phyloP scores from a whole-genome alignment of 192 early-diverging fungal genomes.

The Coemansia sp. region DNA sequence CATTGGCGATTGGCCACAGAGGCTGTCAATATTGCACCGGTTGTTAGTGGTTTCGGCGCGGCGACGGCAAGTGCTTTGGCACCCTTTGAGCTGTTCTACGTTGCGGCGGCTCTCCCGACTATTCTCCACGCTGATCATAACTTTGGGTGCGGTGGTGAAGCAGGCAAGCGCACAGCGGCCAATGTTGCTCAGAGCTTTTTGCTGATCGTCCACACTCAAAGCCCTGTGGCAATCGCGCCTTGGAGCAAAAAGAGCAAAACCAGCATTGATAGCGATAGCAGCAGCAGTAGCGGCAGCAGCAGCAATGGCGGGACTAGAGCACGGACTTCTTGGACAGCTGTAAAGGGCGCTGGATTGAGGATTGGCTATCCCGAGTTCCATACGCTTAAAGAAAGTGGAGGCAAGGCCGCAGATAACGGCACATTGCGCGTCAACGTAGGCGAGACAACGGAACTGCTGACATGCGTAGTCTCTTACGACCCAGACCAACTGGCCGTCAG shows the following conservation, averaged over 20 bases:
- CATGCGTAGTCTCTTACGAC: slow-evolving; percentile 13
- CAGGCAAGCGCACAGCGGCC: not conserved
- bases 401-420: not conserved
- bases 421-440: not conserved
- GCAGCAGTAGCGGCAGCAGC: not conserved
- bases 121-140: slow-evolving; percentile 14
- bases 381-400: not conserved
- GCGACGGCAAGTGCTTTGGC: not conserved
- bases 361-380: slow-evolving; percentile 1
- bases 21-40: slow-evolving; percentile 2
- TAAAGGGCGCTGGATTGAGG: slow-evolving; percentile 10
- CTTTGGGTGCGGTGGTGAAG: slow-evolving; percentile 21
- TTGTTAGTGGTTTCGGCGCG: not conserved
- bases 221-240: not conserved
- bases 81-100: slow-evolving; percentile 24
- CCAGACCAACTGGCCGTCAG: slow-evolving; percentile 13
- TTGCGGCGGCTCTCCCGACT: slow-evolving; percentile 13
- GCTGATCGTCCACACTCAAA: slow-evolving; percentile 26
- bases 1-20: slow-evolving; percentile 34
- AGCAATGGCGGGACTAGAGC: not conserved
- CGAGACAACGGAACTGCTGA: not conserved
- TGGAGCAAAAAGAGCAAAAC: not conserved
- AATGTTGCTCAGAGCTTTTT: slow-evolving; percentile 14
- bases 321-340: slow-evolving; percentile 6
- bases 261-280: not conserved